Evolutionary conservation across 306 rosid genomes (phyloP).

Genomic region (Quercus aquifolioides): DNA sequence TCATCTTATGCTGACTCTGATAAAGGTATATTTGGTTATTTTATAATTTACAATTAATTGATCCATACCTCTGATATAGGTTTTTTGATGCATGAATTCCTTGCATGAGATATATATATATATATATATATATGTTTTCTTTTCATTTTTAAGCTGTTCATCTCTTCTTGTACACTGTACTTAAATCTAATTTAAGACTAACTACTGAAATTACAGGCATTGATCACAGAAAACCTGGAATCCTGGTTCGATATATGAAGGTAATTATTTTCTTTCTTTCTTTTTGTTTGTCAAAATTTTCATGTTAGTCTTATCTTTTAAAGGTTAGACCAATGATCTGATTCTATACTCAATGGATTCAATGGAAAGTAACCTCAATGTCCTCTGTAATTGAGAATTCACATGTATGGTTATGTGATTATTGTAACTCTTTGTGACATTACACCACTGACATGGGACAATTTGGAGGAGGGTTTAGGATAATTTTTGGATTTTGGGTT

Average conservation of each 20-base stretch:
- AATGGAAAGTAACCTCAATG: background rate
- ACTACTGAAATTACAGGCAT: conserved; percentile 44
- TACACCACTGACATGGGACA: too few species aligned
- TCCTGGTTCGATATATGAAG: conserved; percentile 89
- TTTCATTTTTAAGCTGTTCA: background rate
- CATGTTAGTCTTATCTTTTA: background rate
- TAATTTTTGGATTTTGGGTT: too few species aligned
- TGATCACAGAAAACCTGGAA: conserved; percentile 63
- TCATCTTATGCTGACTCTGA: conserved; percentile 52
- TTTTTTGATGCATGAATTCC: conserved; percentile 4
- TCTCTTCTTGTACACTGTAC: background rate
- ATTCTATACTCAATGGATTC: background rate
- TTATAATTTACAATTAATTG: background rate
- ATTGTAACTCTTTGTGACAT: background rate
- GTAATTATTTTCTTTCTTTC: conserved; percentile 35
- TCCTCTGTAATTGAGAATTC: background rate
- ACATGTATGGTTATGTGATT: background rate
- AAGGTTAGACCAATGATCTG: too few species aligned
- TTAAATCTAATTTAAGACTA: conserved; percentile 3
- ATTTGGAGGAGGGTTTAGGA: too few species aligned
- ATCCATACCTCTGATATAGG: too few species aligned
- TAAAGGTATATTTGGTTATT: conserved; percentile 50
- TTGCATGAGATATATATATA: background rate
- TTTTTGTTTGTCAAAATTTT: background rate
- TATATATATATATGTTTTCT: too few species aligned